Evolutionary conservation across 2,329 filamentous ascomycete genomes (phyloP), one percentile per base, ranked within the genome.

Genomic region (Davidsoniella australis): DNA sequence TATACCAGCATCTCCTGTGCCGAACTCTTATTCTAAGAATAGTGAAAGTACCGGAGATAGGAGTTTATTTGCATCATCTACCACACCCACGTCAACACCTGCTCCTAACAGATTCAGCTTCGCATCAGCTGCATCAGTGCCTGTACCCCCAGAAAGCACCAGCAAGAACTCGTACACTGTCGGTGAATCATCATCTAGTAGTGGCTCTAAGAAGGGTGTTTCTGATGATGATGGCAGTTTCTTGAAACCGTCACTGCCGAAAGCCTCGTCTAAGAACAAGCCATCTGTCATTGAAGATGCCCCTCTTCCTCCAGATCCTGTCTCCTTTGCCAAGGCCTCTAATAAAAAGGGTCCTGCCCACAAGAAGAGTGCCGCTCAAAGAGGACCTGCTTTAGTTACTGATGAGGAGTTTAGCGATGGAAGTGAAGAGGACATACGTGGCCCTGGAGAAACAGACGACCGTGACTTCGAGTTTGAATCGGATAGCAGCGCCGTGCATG

Each of bases 401-500:
- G 62, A 64, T 2, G 61, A 63, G 33, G 61, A 58, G 7, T 59
- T 63, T 7, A 64, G 68, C 4, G 67, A 66, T 5, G 65, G 66
- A 2, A 66, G 61, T 10, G 66, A 65, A 1, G 62, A 62, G 57
- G 54, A 57, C 16, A 61, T 64, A 4, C 64, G 67, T 5, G 65
- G 64, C 2, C 63, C 62, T n/a, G 66, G 66, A 7, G 64, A 68
- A 23, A 62, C 64, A 5, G 65, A 67, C 17, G 71, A 70, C 10
- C 69, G 69, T 2, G 70, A 72, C 26, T 66, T 66, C 37, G 69
- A 58, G 5, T 70, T 66, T 0, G 71, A 12, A 67, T 72, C 51
- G 67, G 29, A 33, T 33, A 77, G 76, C 12, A 81, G 77, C 53
- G 78, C 76, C 20, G 68, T 80, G 45, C 77, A 81, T 59, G 71